Conservation (phyloP, 2,329 filamentous ascomycete genomes). For the Myriangium duriaei region DNA sequence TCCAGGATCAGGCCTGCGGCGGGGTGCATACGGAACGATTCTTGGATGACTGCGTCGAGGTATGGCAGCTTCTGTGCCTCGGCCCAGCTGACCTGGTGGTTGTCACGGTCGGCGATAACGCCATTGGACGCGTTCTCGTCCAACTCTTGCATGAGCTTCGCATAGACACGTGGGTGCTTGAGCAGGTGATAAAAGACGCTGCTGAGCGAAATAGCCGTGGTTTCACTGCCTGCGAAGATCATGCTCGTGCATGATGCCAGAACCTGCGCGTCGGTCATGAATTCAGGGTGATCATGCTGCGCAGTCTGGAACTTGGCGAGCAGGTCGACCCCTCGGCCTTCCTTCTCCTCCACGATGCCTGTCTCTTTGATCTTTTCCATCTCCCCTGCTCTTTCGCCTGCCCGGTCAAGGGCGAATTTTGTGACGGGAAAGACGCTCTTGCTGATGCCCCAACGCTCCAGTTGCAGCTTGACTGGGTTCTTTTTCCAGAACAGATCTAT, state of each 20-base stretch:
- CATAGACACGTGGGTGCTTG: slow-evolving; percentile 45
- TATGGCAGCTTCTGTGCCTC: slow-evolving; percentile 61
- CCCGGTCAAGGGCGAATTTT: slow-evolving; percentile 55
- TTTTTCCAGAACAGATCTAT: slow-evolving; percentile 60
- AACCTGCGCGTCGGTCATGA: slow-evolving; percentile 59
- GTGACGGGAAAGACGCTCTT: slow-evolving; percentile 62
- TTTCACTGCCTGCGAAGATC: slow-evolving; percentile 64
- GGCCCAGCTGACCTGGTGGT: slow-evolving; percentile 54
- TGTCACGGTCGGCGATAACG: slow-evolving; percentile 28
- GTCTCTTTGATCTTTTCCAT: slow-evolving; percentile 35
- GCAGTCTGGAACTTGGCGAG: slow-evolving; percentile 62
- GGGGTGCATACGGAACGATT: slow-evolving; percentile 65
- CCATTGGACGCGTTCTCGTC: slow-evolving; percentile 46
- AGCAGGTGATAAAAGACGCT: slow-evolving; percentile 64
- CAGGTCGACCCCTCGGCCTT: slow-evolving; percentile 42
- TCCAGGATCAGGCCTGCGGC: slow-evolving; percentile 62
- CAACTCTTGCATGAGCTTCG: slow-evolving; percentile 47
- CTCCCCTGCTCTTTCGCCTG: slow-evolving; percentile 50
- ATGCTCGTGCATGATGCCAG: slow-evolving; percentile 61
- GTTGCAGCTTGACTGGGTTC: slow-evolving; percentile 58
- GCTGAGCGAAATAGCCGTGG: slow-evolving; percentile 61
- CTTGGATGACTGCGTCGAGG: slow-evolving; percentile 66
- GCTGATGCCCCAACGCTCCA: slow-evolving; percentile 53
- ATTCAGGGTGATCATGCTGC: slow-evolving; percentile 52
- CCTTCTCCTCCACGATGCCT: slow-evolving; percentile 23